Conservation (phyloP, 805 yeast species). For the Saccharomycopsis guyanensis region DNA sequence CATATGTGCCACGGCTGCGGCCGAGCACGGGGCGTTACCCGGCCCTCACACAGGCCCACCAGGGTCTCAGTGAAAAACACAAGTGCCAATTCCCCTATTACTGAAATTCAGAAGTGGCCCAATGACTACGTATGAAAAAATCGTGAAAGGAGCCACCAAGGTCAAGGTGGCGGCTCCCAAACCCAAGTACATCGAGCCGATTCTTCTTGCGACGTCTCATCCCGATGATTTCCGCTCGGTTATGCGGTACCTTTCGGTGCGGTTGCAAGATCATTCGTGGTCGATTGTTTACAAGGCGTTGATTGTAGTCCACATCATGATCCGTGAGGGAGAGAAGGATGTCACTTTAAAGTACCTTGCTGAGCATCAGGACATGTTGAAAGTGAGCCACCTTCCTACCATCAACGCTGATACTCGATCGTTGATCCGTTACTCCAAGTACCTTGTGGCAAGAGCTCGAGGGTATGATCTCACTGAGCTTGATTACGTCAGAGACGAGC, state of each 20-base stretch:
- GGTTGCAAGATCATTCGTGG: conserved; percentile 82
- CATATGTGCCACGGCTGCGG: neutral
- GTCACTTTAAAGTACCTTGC: conserved; percentile 58
- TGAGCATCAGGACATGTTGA: conserved; percentile 43
- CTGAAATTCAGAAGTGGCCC: too few relatives aligned
- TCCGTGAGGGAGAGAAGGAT: conserved; percentile 82
- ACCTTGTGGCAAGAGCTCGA: conserved; percentile 57
- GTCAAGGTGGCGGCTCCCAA: conserved; percentile 94
- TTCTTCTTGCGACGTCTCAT: conserved; percentile 43
- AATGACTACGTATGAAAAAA: conserved; percentile 21
- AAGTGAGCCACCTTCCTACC: conserved; percentile 31
- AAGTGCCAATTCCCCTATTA: neutral
- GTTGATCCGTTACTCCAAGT: conserved; percentile 60
- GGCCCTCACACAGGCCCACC: neutral
- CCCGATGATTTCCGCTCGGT: conserved; percentile 52
- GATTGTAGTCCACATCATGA: conserved; percentile 81
- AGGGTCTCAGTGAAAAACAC: neutral
- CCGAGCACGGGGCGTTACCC: neutral
- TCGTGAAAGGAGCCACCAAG: conserved; percentile 55
- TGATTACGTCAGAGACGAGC: conserved; percentile 75
- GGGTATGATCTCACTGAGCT: conserved; percentile 57
- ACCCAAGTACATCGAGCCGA: conserved; percentile 91
- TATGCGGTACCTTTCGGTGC: conserved; percentile 50
- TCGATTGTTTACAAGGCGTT: conserved; percentile 82
- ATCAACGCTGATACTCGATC: conserved; percentile 46